A percentile compares a stretch with the other conserved stretches of the same genome.
These are phyloP conservation scores for Kluyveromyces marxianus DNA, from an alignment of 1,139 yeast species.

Conservation along the genomic window DNA sequence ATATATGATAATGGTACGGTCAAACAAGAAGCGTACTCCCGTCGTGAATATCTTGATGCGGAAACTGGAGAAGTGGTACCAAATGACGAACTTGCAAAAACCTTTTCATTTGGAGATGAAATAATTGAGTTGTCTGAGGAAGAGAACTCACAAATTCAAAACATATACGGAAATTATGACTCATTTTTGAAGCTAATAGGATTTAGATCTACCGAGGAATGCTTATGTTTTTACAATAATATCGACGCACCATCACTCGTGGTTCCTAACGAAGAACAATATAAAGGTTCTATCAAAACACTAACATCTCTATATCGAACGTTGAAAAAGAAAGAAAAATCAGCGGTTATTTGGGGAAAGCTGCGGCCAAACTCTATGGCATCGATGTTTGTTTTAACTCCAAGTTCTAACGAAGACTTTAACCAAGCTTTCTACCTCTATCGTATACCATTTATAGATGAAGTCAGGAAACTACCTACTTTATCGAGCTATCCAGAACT, in stretches of 20 bases:
- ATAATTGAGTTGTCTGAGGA: slow-evolving; percentile 34
- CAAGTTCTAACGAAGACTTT: slow-evolving; percentile 34
- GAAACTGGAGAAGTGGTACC: slow-evolving; percentile 39
- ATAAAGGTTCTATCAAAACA: slow-evolving; percentile 56
- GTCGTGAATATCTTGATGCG: slow-evolving; percentile 35
- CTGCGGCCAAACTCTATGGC: slow-evolving; percentile 51
- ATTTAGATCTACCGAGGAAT: slow-evolving; percentile 41
- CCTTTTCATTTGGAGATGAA: slow-evolving; percentile 41
- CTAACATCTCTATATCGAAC: slow-evolving; percentile 62
- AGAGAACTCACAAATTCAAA: slow-evolving; percentile 31
- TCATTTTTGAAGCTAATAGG: slow-evolving; percentile 56
- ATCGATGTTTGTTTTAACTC: slow-evolving; percentile 49
- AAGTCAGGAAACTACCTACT: slow-evolving; percentile 46
- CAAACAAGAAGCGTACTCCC: slow-evolving; percentile 47
- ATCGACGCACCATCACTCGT: slow-evolving; percentile 53
- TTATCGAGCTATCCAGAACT: slow-evolving; percentile 11
- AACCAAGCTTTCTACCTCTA: slow-evolving; percentile 53
- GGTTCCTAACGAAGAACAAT: slow-evolving; percentile 49
- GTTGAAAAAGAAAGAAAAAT: slow-evolving; percentile 44
- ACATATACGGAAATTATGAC: slow-evolving; percentile 32
- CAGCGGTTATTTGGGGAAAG: slow-evolving; percentile 71
- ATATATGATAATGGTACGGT: slow-evolving; percentile 48
- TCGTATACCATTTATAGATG: slow-evolving; percentile 58
- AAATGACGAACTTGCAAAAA: slow-evolving; percentile 32
- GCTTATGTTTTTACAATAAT: slow-evolving; percentile 46